These are phyloP conservation scores for Epichloe sylvatica DNA, from an alignment of 2,329 filamentous ascomycete genomes.

Conservation along the genomic window DNA sequence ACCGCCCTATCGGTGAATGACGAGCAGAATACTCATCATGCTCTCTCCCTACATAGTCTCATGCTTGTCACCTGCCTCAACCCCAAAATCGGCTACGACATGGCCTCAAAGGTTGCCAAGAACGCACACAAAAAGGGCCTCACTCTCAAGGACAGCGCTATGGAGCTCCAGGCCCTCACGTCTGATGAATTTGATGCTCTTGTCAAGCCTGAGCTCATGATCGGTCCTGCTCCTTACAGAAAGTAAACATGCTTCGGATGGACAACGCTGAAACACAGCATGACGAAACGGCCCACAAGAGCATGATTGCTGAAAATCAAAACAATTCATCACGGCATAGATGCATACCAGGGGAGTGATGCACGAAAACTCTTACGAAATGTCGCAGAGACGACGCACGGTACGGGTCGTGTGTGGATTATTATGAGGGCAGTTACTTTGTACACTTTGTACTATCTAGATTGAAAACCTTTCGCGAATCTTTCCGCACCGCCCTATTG, in stretches of 20 bases:
- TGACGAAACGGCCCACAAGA: background rate
- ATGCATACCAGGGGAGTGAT: no score
- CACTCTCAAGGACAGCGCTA: conserved; percentile 82
- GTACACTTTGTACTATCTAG: no score
- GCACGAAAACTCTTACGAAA: no score
- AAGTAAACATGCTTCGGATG: background rate
- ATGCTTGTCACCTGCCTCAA: conserved; percentile 98
- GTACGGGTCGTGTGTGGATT: no score
- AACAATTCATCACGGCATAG: no score
- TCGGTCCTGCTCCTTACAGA: conserved; percentile 60
- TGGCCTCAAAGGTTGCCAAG: conserved; percentile 94
- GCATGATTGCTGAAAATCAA: background rate
- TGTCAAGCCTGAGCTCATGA: conserved; percentile 89
- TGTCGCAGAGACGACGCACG: no score
- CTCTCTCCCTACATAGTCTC: conserved; percentile 39
- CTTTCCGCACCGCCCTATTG: no score
- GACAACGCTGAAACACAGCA: background rate
- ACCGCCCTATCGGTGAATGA: background rate
- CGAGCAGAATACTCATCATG: background rate
- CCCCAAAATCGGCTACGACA: conserved; percentile 93
- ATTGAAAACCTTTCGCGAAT: no score
- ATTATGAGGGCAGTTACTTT: no score
- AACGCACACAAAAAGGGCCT: conserved; percentile 97
- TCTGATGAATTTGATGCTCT: conserved; percentile 81
- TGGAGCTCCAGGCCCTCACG: conserved; percentile 82